phyloP scores from a whole-genome alignment of 2,329 filamentous ascomycete species.

The Rutstroemia sp. region DNA sequence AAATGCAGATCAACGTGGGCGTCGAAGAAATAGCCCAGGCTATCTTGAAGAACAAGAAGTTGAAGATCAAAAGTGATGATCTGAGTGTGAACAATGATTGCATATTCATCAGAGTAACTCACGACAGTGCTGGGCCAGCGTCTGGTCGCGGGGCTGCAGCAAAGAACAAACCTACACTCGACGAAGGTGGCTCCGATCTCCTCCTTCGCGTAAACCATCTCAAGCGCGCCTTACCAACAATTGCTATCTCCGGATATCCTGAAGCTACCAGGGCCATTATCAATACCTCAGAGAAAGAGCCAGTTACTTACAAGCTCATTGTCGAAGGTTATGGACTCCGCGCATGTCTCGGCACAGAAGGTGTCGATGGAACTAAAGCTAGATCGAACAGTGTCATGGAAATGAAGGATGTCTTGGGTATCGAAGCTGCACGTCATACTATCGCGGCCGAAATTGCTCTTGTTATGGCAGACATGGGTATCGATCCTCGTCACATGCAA shows the following conservation, averaged over 20 bases:
- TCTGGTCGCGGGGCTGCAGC: conserved; percentile 17
- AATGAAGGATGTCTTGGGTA: conserved; percentile 77
- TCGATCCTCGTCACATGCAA: conserved; percentile 97
- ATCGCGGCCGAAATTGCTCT: conserved; percentile 82
- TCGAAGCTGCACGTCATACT: conserved; percentile 84
- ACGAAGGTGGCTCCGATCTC: conserved; percentile 53
- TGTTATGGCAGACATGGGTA: conserved; percentile 92
- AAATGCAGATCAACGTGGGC: conserved; percentile 74
- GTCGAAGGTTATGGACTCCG: conserved; percentile 93
- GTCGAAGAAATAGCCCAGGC: conserved; percentile 66
- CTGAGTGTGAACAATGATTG: conserved; percentile 53
- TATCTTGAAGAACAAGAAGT: conserved; percentile 74
- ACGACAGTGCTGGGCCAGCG: conserved; percentile 40
- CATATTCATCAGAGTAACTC: conserved; percentile 65
- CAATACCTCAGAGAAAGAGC: conserved; percentile 50
- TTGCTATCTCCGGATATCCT: conserved; percentile 86
- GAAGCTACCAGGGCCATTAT: conserved; percentile 84
- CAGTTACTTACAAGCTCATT: conserved; percentile 53
- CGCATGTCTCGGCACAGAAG: conserved; percentile 87
- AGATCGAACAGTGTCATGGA: conserved; percentile 88
- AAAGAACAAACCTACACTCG: conserved; percentile 27
- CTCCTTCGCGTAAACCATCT: conserved; percentile 77
- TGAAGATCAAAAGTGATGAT: conserved; percentile 65
- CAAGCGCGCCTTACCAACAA: conserved; percentile 70
- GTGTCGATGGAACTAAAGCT: conserved; percentile 70